Evolutionary conservation across 768 basidiomycete genomes (phyloP).

Genomic region (Baorangia bicolor): DNA sequence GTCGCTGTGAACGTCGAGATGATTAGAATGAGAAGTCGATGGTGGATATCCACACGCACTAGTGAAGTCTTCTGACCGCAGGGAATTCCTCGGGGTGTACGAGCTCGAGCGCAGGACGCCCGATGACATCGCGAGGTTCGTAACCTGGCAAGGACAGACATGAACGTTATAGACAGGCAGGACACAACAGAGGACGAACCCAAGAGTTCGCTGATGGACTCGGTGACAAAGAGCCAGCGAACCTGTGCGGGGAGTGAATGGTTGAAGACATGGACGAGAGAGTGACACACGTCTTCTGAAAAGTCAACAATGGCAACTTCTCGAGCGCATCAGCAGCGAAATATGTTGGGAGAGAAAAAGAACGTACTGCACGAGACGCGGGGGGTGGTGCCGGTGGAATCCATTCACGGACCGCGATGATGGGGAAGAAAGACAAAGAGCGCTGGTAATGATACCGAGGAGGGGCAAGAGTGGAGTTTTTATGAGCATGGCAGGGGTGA

Average conservation of each 20-base stretch:
- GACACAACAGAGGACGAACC: conserved; percentile 36
- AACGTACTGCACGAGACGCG: conserved; percentile 77
- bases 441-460: not conserved
- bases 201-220: conserved; percentile 63
- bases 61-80: conserved; percentile 65
- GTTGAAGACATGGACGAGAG: not conserved
- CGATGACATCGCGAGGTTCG: conserved; percentile 70
- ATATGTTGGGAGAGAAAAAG: not conserved
- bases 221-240: conserved; percentile 65
- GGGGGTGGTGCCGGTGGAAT: conserved; percentile 42
- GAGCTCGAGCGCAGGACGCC: conserved; percentile 66
- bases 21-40: not conserved
- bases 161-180: not conserved
- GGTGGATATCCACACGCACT: conserved; percentile 39
- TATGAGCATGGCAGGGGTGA: conserved; percentile 13
- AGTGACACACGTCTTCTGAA: conserved; percentile 56
- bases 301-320: conserved; percentile 82
- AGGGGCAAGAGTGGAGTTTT: conserved; percentile 8
- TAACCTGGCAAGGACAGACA: conserved; percentile 47
- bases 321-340: conserved; percentile 6
- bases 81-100: conserved; percentile 80
- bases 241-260: conserved; percentile 41
- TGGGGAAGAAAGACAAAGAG: not conserved
- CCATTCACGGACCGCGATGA: conserved; percentile 29
- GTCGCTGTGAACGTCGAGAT: conserved; percentile 42